Evolutionary conservation across 345 rosid species (phyloP), one percentile per base, ranked within the genome.

Genomic region (Pelargonium nanum): DNA sequence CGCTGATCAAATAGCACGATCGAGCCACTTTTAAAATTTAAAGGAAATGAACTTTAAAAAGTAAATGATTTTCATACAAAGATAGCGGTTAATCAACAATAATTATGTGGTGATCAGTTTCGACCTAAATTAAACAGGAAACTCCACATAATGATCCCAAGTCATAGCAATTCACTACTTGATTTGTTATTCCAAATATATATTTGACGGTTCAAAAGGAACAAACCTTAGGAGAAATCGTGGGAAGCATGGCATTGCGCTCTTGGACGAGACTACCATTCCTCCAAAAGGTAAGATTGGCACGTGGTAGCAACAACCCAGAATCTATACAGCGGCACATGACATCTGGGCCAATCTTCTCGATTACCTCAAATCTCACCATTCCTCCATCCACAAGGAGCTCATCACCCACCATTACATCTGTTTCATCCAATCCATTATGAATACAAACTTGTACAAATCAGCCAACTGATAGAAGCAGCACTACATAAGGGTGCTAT

Each of bases 261-360:
- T 88, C 99, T 10, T 95, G 84, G 8, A 94, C 99, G 58, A 94
- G 84, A 74, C 99, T 90, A 9, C 99, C 99, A 68, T 85, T 81
- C 81, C 99, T 86, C 99, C 97, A 94, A 55, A 90, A 94, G 26
- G 99, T 94, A 85, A 94, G 81, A 70, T 94, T 90, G 45, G 99
- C 99, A 53, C 97, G 92, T 1, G 99, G 97, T 60, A 94, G 85
- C 78, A 94, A 74, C 81, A 94, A 60, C 26, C 99, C 99, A 0
- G 97, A 95, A 73, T 94, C 99, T 16, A 96, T 94, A 59, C 99
- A 94, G 32, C 57, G 58, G 53, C 99, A 94, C 68, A 88, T 90
- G 26, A 94, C 96, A 82, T 94, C 99, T 22, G 96, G 99, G 48
- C 99, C 99, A 34, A 94, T 82, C 81, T 85, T 94, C 82, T 88